Conservation (phyloP, 2,329 filamentous ascomycete species). For the Nemania serpens region DNA sequence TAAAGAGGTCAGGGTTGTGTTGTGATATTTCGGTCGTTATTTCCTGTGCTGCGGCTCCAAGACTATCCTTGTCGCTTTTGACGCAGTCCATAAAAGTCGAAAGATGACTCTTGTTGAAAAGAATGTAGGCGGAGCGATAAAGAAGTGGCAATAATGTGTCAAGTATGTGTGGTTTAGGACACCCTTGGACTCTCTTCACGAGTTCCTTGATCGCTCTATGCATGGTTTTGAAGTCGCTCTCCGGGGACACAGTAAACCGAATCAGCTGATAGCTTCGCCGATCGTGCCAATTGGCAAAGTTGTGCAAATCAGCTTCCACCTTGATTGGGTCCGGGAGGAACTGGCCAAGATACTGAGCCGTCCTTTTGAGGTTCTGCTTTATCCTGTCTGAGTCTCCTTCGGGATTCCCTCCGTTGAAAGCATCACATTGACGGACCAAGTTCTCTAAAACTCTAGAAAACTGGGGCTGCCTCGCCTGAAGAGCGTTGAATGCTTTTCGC, state of each 20-base stretch:
- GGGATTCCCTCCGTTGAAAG: constrained; percentile 85
- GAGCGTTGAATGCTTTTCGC: constrained; percentile 85
- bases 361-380: constrained; percentile 71
- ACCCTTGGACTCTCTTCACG: constrained; percentile 75
- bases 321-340: constrained; percentile 77
- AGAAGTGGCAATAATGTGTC: constrained; percentile 83
- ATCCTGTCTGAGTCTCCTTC: constrained; percentile 71
- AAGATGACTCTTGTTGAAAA: constrained; percentile 95
- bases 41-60: constrained; percentile 82
- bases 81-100: constrained; percentile 87
- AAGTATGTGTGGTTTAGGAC: constrained; percentile 66
- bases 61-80: constrained; percentile 77
- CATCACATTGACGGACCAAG: constrained; percentile 84
- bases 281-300: constrained; percentile 90
- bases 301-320: constrained; percentile 78
- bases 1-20: constrained; percentile 86
- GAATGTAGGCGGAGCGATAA: constrained; percentile 79
- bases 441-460: constrained; percentile 74
- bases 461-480: constrained; percentile 77
- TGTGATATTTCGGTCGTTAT: constrained; percentile 91
- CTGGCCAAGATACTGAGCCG: constrained; percentile 73
- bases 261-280: constrained; percentile 88
- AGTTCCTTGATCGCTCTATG: constrained; percentile 90
- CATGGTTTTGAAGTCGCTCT: constrained; percentile 91
- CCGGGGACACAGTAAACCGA: constrained; percentile 79